Percentiles rank a stretch among this genome's conserved stretches.
These are phyloP conservation scores for Earliella scabrosa DNA, from an alignment of 1,284 basidiomycete genomes.

Conservation along the genomic window DNA sequence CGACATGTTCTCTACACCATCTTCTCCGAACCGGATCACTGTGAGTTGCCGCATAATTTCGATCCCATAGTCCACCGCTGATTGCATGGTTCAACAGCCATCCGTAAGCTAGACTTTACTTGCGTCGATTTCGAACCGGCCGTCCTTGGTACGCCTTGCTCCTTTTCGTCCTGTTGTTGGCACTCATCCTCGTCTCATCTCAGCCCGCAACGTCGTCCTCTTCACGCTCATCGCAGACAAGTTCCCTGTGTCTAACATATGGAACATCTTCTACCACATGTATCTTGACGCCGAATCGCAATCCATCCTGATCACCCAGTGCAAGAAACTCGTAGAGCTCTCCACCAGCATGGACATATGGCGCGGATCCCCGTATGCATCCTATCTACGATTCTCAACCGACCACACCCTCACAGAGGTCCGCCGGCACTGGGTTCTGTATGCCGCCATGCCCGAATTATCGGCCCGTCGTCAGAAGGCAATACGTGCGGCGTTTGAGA, in stretches of 20 bases:
- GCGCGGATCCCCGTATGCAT: conserved; percentile 46
- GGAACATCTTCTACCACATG: conserved; percentile 65
- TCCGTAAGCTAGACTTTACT: conserved; percentile 55
- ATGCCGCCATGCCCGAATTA: conserved; percentile 30
- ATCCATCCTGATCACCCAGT: conserved; percentile 46
- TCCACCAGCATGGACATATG: conserved; percentile 45
- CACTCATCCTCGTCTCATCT: not conserved
- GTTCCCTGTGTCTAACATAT: conserved; percentile 36
- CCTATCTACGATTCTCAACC: conserved; percentile 42
- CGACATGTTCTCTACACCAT: conserved; percentile 59
- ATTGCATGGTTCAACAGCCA: conserved; percentile 27
- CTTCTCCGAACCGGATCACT: conserved; percentile 12
- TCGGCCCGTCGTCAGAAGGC: conserved; percentile 11
- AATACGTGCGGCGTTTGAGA: conserved; percentile 24
- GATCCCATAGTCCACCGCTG: not conserved
- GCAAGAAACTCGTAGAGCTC: conserved; percentile 43
- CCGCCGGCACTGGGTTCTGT: conserved; percentile 47
- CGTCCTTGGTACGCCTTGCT: conserved; percentile 47
- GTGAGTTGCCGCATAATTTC: conserved; percentile 14
- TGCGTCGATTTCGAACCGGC: conserved; percentile 65
- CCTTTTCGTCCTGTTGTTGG: not conserved
- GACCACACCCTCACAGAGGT: conserved; percentile 46
- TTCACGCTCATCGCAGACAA: conserved; percentile 42
- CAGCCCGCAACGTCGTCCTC: conserved; percentile 47
- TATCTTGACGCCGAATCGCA: conserved; percentile 48